Percentiles rank a stretch among this genome's conserved stretches.
Evolutionary conservation across 805 yeast genomes (phyloP).

Genomic region (Saccharomycopsis capsularis): DNA sequence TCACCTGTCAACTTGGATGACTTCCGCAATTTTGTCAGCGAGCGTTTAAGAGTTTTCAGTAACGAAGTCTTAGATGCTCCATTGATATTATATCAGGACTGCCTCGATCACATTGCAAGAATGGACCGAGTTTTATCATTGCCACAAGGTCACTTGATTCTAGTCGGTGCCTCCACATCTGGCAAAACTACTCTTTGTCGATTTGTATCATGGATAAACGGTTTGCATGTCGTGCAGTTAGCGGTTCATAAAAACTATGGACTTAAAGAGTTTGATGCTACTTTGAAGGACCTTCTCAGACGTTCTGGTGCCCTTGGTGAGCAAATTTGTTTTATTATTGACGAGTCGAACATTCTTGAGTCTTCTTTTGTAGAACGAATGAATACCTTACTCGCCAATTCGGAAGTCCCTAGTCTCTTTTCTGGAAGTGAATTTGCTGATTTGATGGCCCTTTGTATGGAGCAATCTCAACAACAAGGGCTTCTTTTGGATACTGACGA

Average conservation of each 20-base stretch:
- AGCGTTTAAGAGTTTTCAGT: constrained; percentile 60
- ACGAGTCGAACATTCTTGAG: constrained; percentile 71
- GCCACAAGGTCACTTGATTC: constrained; percentile 82
- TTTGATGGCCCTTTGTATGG: constrained; percentile 49
- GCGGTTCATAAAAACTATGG: constrained; percentile 47
- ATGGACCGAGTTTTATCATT: constrained; percentile 78
- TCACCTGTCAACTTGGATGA: constrained; percentile 44
- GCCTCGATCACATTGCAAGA: constrained; percentile 67
- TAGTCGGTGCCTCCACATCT: constrained; percentile 76
- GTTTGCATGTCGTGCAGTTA: constrained; percentile 54
- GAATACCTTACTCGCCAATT: constrained; percentile 89
- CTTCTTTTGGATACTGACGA: constrained; percentile 56
- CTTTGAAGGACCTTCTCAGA: constrained; percentile 47
- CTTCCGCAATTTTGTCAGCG: constrained; percentile 48
- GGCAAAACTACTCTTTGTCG: constrained; percentile 72
- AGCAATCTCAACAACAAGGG: constrained; percentile 54
- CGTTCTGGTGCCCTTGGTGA: constrained; percentile 50
- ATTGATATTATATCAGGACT: constrained; percentile 58
- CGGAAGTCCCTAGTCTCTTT: constrained; percentile 86
- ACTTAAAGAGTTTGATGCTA: constrained; percentile 58
- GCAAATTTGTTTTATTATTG: constrained; percentile 63
- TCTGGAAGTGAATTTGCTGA: constrained; percentile 59
- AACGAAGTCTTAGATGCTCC: constrained; percentile 68
- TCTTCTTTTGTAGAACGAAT: constrained; percentile 80
- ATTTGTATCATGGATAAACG: constrained; percentile 91